Conservation (phyloP, 2,329 filamentous ascomycete species). For the Rugonectria rugulosa region DNA sequence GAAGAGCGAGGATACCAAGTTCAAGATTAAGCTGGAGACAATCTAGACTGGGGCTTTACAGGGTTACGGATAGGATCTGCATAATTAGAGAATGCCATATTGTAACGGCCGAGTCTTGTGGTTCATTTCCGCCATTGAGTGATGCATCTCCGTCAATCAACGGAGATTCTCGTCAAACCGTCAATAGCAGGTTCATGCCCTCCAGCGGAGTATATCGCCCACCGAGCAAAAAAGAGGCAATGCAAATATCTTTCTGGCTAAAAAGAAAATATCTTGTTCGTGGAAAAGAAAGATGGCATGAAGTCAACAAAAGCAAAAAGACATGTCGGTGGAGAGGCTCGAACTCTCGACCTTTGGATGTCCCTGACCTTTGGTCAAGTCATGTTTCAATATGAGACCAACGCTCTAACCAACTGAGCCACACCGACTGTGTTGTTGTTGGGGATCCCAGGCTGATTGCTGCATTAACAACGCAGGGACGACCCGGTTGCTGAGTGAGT, state of each 20-base stretch:
- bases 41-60: constrained; percentile 18
- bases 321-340: constrained; percentile 35
- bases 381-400: constrained; percentile 43
- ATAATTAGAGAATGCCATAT: neutral
- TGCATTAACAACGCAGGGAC: neutral
- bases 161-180: neutral
- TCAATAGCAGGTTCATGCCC: no score
- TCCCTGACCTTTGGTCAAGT: constrained; percentile 31
- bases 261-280: no score
- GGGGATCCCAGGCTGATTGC: neutral
- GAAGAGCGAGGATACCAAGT: constrained; percentile 49
- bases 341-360: constrained; percentile 42
- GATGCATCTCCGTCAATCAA: no score
- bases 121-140: neutral
- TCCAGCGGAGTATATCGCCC: no score
- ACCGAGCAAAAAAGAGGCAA: no score
- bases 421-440: constrained; percentile 35
- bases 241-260: no score
- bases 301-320: constrained; percentile 8
- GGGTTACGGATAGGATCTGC: no score
- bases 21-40: constrained; percentile 51
- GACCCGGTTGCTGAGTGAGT: neutral
- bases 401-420: constrained; percentile 51
- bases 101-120: neutral
- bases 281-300: neutral